Conservation (phyloP, 139 green algal species). For the Chlamydomonas sphaeroides region DNA sequence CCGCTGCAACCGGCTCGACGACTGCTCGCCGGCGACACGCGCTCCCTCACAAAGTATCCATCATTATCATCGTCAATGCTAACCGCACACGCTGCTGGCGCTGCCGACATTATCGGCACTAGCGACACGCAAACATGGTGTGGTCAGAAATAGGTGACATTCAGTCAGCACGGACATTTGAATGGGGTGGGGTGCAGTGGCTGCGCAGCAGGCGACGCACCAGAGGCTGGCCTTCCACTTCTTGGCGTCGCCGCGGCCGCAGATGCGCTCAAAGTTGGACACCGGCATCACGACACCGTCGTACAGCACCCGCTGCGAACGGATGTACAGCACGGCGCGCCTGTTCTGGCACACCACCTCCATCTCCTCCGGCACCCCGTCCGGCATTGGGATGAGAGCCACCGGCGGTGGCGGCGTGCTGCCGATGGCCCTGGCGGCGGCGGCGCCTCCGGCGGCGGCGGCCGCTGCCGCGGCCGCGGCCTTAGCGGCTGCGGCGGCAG, state of each 20-base stretch:
- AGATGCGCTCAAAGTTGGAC: constrained; percentile 79
- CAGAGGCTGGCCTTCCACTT: constrained; percentile 88
- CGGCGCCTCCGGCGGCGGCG: background rate
- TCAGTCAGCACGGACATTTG: too few species aligned
- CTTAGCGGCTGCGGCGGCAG: background rate
- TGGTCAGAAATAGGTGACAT: too few species aligned
- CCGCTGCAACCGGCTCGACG: too few species aligned
- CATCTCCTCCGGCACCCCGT: constrained; percentile 66
- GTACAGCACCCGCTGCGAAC: constrained; percentile 74
- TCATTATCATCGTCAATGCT: too few species aligned
- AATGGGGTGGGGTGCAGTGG: background rate
- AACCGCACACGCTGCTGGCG: too few species aligned
- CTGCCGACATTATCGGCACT: too few species aligned
- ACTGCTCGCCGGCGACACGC: too few species aligned
- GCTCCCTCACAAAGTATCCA: too few species aligned
- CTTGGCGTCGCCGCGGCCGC: constrained; percentile 84
- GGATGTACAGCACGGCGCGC: constrained; percentile 59
- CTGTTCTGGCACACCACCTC: constrained; percentile 72
- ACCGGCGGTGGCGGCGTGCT: constrained; percentile 8
- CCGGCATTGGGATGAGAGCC: constrained; percentile 75
- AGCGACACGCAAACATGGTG: too few species aligned
- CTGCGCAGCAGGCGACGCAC: too few species aligned
- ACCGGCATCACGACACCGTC: constrained; percentile 65
- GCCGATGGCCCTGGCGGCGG: background rate
- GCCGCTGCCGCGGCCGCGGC: background rate